Conservation (phyloP, 2,329 filamentous ascomycete species). For the Talaromyces sp. region DNA sequence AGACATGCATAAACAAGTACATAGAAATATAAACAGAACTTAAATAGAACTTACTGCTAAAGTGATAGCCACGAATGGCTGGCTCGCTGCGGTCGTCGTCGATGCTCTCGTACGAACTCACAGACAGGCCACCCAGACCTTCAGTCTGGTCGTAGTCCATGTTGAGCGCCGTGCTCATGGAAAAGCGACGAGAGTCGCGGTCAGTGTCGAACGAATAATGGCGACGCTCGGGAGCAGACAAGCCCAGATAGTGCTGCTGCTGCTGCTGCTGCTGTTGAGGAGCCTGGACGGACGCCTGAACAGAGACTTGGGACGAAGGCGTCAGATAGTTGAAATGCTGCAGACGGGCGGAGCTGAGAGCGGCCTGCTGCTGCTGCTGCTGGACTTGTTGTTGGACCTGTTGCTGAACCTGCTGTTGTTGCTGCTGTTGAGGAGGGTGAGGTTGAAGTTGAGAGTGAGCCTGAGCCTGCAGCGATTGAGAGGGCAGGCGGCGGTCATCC, state of each 20-base stretch:
- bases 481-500: not conserved
- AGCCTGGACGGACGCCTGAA: not conserved
- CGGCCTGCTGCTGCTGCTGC: constrained; percentile 2
- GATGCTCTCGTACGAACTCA: constrained; percentile 38
- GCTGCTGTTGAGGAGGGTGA: not conserved
- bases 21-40: not conserved
- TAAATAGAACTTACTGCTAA: constrained; percentile 31
- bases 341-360: constrained; percentile 9
- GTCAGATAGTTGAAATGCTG: constrained; percentile 11
- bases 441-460: not conserved
- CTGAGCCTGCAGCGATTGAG: not conserved
- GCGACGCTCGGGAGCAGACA: constrained; percentile 13
- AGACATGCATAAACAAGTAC: not conserved
- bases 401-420: not conserved
- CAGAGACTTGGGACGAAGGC: not conserved
- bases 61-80: constrained; percentile 27
- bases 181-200: constrained; percentile 9
- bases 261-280: not conserved
- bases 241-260: not conserved
- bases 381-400: not conserved
- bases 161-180: constrained; percentile 17
- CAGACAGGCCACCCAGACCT: constrained; percentile 34
- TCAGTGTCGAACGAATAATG: constrained; percentile 37
- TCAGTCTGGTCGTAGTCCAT: constrained; percentile 38
- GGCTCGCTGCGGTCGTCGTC: constrained; percentile 37